Base-by-base conservation (phyloP, 768 basidiomycete species). In the Psilocybe sp. region DNA sequence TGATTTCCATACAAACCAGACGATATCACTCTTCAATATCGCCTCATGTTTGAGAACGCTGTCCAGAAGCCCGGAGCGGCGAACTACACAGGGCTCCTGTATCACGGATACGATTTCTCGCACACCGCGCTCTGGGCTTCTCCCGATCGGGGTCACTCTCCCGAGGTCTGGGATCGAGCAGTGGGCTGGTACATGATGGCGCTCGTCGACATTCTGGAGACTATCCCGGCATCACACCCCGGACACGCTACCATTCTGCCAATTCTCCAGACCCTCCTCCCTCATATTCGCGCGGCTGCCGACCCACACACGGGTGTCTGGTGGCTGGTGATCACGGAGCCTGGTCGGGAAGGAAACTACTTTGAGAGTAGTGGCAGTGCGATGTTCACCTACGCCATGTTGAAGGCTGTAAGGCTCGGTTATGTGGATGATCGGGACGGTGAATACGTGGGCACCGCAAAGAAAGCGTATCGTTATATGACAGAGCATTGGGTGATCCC, bases 251-350 rank as follows among this genome's bases (percentile, higher is more conserved):
- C 55, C 5, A 63, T 77, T 16, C 65, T 73, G 14, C 31, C 48
- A 5, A 67, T 70, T 32, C 60, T 75, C 11, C 61, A 59, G 36
- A 63, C 57, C 1, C 62, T 79, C 11, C 64, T 64, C 0, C 73
- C 73, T 4, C 59, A 58, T n/a, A 55, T 78, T 6, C 58, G 58
- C 9, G 66, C 64, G 45, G 73, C 74, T 0, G 74, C 74, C 0
- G 73, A 77, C 47, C 61, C 65, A 3, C 46, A 40, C 2, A 64
- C 62, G 11, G 76, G 74, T 16, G 75, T 66, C 13, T 79, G 76
- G 75, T 78, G 76, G 77, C 67, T 77, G 23, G 76, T 79, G 14
- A 64, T 77, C 20, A 74, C 71, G 9, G 71, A 78, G 54, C 74
- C 77, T 13, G 74, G 74, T 19, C 57, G 75, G 15, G 58, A 61